Evolutionary conservation across 1,284 basidiomycete genomes (phyloP), one percentile per base, ranked within the genome.

Genomic region (Pholiota adiposa): DNA sequence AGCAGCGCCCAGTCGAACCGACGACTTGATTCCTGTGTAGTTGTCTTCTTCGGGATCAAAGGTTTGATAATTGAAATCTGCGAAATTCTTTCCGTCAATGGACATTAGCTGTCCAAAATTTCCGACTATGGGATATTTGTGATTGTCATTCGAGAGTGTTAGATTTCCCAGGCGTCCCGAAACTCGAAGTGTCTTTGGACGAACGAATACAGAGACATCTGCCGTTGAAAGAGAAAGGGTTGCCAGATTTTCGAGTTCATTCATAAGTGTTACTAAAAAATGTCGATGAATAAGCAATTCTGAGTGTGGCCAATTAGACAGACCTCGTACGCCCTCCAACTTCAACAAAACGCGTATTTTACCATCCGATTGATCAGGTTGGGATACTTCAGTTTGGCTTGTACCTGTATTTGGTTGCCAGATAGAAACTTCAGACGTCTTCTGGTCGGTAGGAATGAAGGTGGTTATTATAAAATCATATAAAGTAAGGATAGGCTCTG

Each of bases 381-480:
- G 36, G 18, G 29, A 34, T 18, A 11, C 27, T 14, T 23, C 33
- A n/a, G 41, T 34, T 44, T 40, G 43, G 34, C 44, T 43, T 46
- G 34, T 31, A 5, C 36, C 46, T 31, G 29, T 55, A 21, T 43
- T 19, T 18, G 44, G 27, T 29, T 43, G 33, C 7, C 31, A 21
- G 12, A 27, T 49, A 43, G 43, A 14, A 34, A 40, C 54, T 1
- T 46, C 34, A 16, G 49, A 53, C 14, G 21, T n/a, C 19, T 21
- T 46, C 25, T 59, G 56, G 29, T 63, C 64, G 16, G 60, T 43
- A 4, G 91, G 86, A 14, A 94, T 92, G 73, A 98, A 98, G 0
- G 96, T 97, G 5, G 93, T 92, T 92, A 99, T 97, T 75, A 99
- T 89, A 79, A 98, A 98, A 76, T 99, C 96, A 75, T 98, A 99